These are phyloP conservation scores for Mycena vitilis DNA, from an alignment of 768 basidiomycete species.

Conservation along the genomic window DNA sequence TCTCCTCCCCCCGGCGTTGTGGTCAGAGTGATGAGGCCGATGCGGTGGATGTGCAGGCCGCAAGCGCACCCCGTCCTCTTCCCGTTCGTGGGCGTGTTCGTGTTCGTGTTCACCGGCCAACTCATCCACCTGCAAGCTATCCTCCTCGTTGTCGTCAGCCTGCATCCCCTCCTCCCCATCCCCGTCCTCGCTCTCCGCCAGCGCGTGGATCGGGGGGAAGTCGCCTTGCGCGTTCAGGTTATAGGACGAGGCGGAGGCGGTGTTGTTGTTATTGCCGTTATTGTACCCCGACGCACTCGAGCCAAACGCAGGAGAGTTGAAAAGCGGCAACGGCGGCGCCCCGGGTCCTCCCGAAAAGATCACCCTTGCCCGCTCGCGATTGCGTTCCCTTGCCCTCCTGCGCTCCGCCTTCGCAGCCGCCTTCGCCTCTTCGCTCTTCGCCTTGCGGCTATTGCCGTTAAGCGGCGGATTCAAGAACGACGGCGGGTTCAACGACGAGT, in stretches of 20 bases:
- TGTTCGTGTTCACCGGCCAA: not conserved
- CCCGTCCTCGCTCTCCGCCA: not conserved
- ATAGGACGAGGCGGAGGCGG: no score
- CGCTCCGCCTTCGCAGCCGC: not conserved
- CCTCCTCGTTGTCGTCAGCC: conserved; percentile 2
- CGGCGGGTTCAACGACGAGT: no score
- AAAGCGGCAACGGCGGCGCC: not conserved
- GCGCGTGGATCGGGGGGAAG: conserved; percentile 27
- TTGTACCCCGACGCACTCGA: not conserved
- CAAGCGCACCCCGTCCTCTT: not conserved
- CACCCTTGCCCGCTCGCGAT: conserved; percentile 16
- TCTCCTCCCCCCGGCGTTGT: not conserved
- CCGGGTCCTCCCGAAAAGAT: conserved; percentile 30
- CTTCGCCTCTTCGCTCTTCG: not conserved
- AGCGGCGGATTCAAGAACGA: no score
- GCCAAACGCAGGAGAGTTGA: not conserved
- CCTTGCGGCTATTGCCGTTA: not conserved
- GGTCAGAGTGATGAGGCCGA: no score
- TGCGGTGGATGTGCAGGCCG: not conserved
- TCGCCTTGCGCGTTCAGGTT: no score
- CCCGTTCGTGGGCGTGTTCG: no score
- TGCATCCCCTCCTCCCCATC: not conserved
- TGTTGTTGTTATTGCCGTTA: not conserved
- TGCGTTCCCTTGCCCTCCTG: conserved; percentile 3
- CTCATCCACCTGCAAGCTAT: conserved; percentile 16